Percentiles rank a stretch among this genome's conserved stretches.
phyloP scores from a whole-genome alignment of 2,329 filamentous ascomycete species.

The Metarhizium robertsii region DNA sequence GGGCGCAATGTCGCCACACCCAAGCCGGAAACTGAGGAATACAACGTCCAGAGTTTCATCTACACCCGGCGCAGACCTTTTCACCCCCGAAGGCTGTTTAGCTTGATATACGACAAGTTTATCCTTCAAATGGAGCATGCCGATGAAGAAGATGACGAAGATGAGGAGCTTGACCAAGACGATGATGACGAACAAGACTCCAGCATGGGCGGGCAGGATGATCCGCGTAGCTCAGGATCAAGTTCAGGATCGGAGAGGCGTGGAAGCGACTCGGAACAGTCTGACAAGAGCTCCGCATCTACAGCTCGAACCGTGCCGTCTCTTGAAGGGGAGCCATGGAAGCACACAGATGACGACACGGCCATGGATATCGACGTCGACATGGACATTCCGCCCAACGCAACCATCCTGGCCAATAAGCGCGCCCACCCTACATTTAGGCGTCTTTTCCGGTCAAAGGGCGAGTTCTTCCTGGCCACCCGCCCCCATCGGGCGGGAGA shows the following conservation, averaged over 20 bases:
- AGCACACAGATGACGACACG: background rate
- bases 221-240: constrained; percentile 2
- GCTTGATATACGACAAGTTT: constrained; percentile 37
- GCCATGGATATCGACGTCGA: constrained; percentile 11
- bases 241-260: constrained; percentile 1
- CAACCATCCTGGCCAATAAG: constrained; percentile 44
- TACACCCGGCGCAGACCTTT: constrained; percentile 52
- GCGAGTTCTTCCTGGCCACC: constrained; percentile 50
- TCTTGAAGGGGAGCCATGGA: background rate
- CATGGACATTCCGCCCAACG: constrained; percentile 26
- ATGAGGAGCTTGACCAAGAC: constrained; percentile 20
- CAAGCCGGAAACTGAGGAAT: constrained; percentile 64
- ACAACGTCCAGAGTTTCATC: constrained; percentile 62
- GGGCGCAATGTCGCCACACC: constrained; percentile 47
- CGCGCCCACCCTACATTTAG: constrained; percentile 40
- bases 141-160: constrained; percentile 24
- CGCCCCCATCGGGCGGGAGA: constrained; percentile 45
- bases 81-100: constrained; percentile 36
- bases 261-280: constrained; percentile 9
- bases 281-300: constrained; percentile 14
- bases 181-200: constrained; percentile 6
- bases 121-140: constrained; percentile 37
- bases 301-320: constrained; percentile 16
- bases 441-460: constrained; percentile 54
- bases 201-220: constrained; percentile 11